These are phyloP conservation scores for Candida qinlingensis DNA, from an alignment of 805 yeast species.

Conservation along the genomic window DNA sequence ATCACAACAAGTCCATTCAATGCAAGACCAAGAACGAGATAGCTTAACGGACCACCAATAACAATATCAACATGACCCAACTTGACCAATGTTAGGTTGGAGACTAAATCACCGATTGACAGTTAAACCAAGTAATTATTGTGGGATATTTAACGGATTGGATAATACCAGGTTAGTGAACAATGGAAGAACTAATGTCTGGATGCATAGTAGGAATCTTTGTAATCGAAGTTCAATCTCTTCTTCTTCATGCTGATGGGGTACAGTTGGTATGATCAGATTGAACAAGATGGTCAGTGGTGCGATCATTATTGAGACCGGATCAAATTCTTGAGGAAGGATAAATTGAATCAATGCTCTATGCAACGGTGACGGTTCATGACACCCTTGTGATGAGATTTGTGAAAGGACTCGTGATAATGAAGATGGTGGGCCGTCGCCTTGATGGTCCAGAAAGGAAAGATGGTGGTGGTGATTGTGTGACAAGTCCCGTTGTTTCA, in stretches of 20 bases:
- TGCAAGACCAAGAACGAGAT: constrained; percentile 77
- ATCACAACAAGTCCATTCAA: constrained; percentile 53
- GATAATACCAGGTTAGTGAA: constrained; percentile 33
- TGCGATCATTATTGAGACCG: neutral
- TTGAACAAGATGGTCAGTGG: constrained; percentile 6
- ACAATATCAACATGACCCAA: constrained; percentile 89
- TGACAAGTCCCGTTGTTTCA: neutral
- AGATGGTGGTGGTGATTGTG: neutral
- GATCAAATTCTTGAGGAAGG: neutral
- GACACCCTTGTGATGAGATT: neutral
- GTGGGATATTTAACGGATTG: constrained; percentile 54
- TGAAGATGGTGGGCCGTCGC: neutral
- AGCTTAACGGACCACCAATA: constrained; percentile 83
- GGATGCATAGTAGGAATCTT: neutral
- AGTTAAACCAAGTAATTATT: constrained; percentile 80
- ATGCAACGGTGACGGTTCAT: neutral
- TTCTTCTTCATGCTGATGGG: neutral
- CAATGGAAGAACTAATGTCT: constrained; percentile 1
- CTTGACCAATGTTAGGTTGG: constrained; percentile 73
- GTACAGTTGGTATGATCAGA: constrained; percentile 1
- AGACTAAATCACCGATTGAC: constrained; percentile 84
- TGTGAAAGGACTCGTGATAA: neutral
- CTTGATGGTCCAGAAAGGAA: neutral
- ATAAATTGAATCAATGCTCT: neutral
- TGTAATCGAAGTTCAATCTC: neutral